Base-by-base conservation (phyloP, 2,329 filamentous ascomycete species). In the Sporothrix euskadiensis region DNA sequence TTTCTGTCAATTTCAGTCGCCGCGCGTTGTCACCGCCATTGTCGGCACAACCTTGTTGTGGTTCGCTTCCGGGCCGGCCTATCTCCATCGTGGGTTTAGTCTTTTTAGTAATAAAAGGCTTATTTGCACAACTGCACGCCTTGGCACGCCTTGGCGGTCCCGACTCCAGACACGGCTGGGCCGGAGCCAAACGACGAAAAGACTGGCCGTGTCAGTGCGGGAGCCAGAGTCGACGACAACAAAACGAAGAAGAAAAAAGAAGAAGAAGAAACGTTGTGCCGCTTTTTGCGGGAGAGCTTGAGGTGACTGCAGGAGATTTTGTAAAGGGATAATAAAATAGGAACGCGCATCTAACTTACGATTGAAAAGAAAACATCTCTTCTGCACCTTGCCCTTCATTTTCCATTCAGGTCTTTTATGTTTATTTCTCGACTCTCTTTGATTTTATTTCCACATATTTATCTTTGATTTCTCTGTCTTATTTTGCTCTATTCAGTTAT, bases 151-250 rank as follows among this genome's bases (percentile, higher is more conserved):
- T 44, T 44, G 41, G 41, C 41, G 41, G 14, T 4, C 49, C 19
- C 49, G 49, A 52, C 16, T 3, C 49, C 41, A 9, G 41, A 39
- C 30, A 19, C 57, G 57, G 35, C 22, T 26, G n/a, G 32, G 2
- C 57, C 57, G 57, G 57, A 61, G 57, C 57, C 57, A 61, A n/a
- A 41, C 57, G 57, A 61, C 57, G 32, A 61, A 61, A 61, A 61
- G 57, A 61, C 57, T 61, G 32, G 32, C 57, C 57, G 57, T 35
- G 30, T 61, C 32, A 14, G 57, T 52, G 12, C 57, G 19, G 32
- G 32, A 9, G 7, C 4, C 4, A 30, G 22, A 6, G 26, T 35
- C 57, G 30, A 61, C 57, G 26, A 16, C 14, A 52, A 2, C 12
- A 4, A n/a, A n/a, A n/a, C n/a, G n/a, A n/a, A n/a, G n/a, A n/a